Evolutionary conservation across 345 rosid genomes (phyloP).

Genomic region (Zanthoxylum bungeanum): DNA sequence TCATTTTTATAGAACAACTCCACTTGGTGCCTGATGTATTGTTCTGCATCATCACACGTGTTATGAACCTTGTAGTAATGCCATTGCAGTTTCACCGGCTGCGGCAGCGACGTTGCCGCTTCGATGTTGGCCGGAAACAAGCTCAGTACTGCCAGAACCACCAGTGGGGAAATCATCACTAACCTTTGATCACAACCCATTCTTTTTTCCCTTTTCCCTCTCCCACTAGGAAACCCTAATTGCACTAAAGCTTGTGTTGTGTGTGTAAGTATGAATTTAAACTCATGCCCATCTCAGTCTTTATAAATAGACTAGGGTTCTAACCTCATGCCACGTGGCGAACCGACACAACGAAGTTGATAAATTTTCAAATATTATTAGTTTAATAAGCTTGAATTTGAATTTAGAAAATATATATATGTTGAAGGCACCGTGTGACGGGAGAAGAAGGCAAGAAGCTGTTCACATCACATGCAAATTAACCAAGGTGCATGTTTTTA

Average conservation of each 20-base stretch:
- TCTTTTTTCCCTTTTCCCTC: constrained; percentile 1
- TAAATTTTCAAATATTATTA: not conserved
- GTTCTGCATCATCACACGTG: constrained; percentile 53
- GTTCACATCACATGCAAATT: constrained; percentile 31
- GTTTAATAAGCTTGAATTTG: not conserved
- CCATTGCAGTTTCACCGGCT: constrained; percentile 46
- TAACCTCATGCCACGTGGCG: constrained; percentile 7
- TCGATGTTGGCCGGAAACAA: constrained; percentile 26
- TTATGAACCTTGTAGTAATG: constrained; percentile 51
- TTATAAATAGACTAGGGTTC: constrained; percentile 29
- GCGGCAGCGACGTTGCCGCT: constrained; percentile 32
- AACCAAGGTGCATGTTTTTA: constrained; percentile 19
- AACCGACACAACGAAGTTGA: constrained; percentile 6
- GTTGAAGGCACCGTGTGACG: constrained; percentile 22
- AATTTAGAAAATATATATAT: not conserved
- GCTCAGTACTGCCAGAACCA: constrained; percentile 32
- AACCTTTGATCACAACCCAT: not conserved
- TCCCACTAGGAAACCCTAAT: constrained; percentile 2
- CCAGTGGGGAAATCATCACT: constrained; percentile 3
- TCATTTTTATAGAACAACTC: constrained; percentile 31
- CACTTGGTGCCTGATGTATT: constrained; percentile 47
- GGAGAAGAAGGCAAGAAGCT: constrained; percentile 14
- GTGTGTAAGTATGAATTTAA: not conserved
- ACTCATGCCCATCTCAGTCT: not conserved
- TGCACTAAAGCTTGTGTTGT: constrained; percentile 16